Evolutionary conservation across 257 asterid species (phyloP), one percentile per base, ranked within the genome.

Genomic region (Solanum ossicruentum): DNA sequence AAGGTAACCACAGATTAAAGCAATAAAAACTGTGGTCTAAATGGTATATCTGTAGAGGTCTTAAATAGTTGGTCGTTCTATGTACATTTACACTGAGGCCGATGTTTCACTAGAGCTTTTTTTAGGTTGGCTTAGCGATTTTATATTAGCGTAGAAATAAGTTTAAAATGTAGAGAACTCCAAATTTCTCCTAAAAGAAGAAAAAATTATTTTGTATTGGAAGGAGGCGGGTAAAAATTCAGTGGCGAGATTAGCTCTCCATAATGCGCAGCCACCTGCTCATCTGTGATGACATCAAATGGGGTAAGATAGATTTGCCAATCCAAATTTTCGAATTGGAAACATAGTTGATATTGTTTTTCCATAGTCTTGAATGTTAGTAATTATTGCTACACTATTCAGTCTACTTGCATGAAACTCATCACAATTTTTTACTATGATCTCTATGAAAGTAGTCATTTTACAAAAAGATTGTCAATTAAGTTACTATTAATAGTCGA

Each of bases 1-100:
- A 93, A 93, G 97, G 97, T 95, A 89, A 61, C 57, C 56, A 8
- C 26, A 26, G 47, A 77, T 23, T 51, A 23, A 73, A 45, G 58
- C 20, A 73, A 43, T 43, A 20, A 71, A 71, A 41, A 11, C 55
- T 41, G 32, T 17, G 78, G 52, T 41, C 79, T 65, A 70, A 70
- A 41, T 41, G 32, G 55, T 17, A 71, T 70, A 18, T 39, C 28
- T 18, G 10, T 70, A 39, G 79, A 18, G 79, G 78, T 69, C n/a
- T 69, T 45, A 71, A 71, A 71, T 71, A 10, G 28, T 21, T 43
- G 32, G 32, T 20, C 32, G 32, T 20, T 71, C 18, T 41, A 41
- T 41, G 55, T 70, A 18, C 80, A 41, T 41, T 71, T 41, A 16
- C 18, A 3, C 20, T 32, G 21, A 71, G 18, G 32, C 41, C 54